Evolutionary conservation across 305 asterid species (phyloP).

Genomic region (Solanum hybrid): DNA sequence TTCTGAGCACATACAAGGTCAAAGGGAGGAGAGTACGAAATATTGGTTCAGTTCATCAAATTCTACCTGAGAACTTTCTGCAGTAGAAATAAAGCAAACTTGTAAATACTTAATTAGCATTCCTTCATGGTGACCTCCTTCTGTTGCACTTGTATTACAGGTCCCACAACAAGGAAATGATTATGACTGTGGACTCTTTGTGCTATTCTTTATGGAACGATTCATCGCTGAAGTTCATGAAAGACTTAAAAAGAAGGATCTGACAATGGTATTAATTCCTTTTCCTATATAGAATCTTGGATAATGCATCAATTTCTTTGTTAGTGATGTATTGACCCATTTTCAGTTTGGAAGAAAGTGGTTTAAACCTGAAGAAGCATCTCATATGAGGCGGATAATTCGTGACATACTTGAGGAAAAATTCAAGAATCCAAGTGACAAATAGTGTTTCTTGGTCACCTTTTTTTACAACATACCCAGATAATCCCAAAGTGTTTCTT

Average conservation of each 20-base stretch:
- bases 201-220: conserved; percentile 77
- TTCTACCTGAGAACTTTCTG: not conserved
- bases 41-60: not conserved
- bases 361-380: conserved; percentile 79
- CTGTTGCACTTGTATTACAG: conserved; percentile 26
- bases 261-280: conserved; percentile 36
- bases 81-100: not conserved
- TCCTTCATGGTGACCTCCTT: not conserved
- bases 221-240: conserved; percentile 59
- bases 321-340: conserved; percentile 1
- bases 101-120: not conserved
- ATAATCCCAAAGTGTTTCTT: not conserved
- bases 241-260: conserved; percentile 49
- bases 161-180: conserved; percentile 83
- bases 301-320: not conserved
- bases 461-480: not conserved
- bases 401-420: conserved; percentile 31
- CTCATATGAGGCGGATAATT: conserved; percentile 53
- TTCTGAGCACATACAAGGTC: not conserved
- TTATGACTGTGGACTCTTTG: conserved; percentile 84
- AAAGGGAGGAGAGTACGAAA: not conserved
- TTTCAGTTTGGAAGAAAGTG: conserved; percentile 73
- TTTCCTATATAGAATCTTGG: not conserved
- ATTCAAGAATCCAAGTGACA: conserved; percentile 34
- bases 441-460: conserved; percentile 11